Conservation (phyloP, 2,329 filamentous ascomycete genomes). For the Hypoxylon rubiginosum region DNA sequence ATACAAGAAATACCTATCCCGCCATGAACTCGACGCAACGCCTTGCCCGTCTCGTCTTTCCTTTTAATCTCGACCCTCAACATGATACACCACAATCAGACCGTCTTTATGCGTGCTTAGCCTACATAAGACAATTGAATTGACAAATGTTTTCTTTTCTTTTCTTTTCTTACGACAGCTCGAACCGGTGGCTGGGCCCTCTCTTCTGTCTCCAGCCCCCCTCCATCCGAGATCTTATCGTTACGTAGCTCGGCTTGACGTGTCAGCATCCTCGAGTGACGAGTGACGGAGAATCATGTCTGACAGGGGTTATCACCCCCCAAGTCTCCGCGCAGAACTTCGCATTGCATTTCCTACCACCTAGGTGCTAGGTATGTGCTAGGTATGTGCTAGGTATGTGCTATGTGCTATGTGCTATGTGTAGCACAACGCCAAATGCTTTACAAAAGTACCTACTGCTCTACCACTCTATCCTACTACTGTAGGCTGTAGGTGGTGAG, state of each 20-base stretch:
- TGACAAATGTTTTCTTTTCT: conserved; percentile 33
- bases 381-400: too few relatives aligned
- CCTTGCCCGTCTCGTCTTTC: conserved; percentile 22
- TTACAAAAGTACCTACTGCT: conserved; percentile 26
- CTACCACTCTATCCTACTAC: conserved; percentile 8
- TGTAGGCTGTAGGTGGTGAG: conserved; percentile 35
- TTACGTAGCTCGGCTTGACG: conserved; percentile 43
- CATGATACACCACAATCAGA: conserved; percentile 21
- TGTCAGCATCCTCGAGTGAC: conserved; percentile 38
- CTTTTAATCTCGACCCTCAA: conserved; percentile 26
- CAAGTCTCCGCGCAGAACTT: conserved; percentile 32
- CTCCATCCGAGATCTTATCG: conserved; percentile 29
- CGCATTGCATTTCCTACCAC: conserved; percentile 24
- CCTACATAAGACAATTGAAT: conserved; percentile 11
- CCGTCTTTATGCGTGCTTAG: conserved; percentile 9
- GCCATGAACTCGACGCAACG: neutral
- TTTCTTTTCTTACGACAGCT: conserved; percentile 7
- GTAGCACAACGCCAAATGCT: conserved; percentile 14
- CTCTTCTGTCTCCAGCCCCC: conserved; percentile 30
- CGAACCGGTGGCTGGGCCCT: conserved; percentile 37
- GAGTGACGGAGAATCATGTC: conserved; percentile 34
- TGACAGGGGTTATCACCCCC: conserved; percentile 29
- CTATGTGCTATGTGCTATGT: neutral
- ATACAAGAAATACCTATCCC: conserved; percentile 21
- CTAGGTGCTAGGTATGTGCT: conserved; percentile 5